Conservation (phyloP, 2,329 filamentous ascomycete genomes). For the Aureobasidium subglaciale region DNA sequence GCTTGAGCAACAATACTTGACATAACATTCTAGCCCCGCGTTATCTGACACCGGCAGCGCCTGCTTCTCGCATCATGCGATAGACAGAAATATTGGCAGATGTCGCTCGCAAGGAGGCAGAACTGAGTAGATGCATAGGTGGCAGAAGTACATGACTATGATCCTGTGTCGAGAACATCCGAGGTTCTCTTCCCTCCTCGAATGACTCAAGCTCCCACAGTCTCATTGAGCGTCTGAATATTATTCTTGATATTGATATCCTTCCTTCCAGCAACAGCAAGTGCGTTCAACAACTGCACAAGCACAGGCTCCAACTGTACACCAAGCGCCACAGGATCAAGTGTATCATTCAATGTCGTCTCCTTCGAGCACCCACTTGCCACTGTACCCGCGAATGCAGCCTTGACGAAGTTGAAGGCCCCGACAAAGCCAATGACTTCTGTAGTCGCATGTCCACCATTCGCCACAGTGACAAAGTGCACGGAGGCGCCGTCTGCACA, state of each 20-base stretch:
- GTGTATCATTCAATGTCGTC: constrained; percentile 18
- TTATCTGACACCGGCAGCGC: no score
- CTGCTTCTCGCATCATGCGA: no score
- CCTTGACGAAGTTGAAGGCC: constrained; percentile 21
- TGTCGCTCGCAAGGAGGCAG: no score
- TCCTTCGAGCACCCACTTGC: constrained; percentile 19
- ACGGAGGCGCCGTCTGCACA: constrained; percentile 24
- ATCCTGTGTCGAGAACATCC: no score
- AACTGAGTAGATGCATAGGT: no score
- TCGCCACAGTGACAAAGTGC: constrained; percentile 22
- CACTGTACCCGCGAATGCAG: constrained; percentile 16
- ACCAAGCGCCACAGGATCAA: constrained; percentile 23
- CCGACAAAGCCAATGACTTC: constrained; percentile 23
- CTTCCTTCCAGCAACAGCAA: constrained; percentile 5
- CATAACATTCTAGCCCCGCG: no score
- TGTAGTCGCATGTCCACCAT: constrained; percentile 23
- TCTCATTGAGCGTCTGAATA: not conserved
- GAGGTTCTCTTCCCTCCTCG: no score
- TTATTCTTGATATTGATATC: constrained; percentile 9
- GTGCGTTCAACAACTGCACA: constrained; percentile 18
- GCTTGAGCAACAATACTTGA: no score
- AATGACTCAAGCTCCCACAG: not conserved
- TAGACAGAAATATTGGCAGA: no score
- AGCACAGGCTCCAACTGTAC: constrained; percentile 23
- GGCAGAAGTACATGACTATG: no score